Conservation (phyloP, 202 grass and related monocot genomes). For the Brachypodium distachyon region DNA sequence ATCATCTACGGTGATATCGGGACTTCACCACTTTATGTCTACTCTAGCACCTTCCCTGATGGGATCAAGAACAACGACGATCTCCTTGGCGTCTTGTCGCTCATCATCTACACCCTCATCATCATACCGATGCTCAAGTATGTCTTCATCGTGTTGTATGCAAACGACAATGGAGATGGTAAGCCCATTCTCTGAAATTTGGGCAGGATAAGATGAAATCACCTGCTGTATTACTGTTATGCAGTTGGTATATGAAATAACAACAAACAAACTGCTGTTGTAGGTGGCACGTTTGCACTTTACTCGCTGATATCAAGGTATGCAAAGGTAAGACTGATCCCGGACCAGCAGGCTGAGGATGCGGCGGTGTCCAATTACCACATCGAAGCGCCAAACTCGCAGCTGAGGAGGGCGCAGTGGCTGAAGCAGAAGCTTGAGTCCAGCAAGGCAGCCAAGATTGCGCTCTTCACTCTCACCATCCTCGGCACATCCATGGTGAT, state of each 20-base stretch:
- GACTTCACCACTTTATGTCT: constrained; percentile 71
- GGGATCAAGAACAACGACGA: constrained; percentile 55
- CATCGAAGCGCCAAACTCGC: constrained; percentile 33
- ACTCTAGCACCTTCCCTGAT: constrained; percentile 56
- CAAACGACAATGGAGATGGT: constrained; percentile 86
- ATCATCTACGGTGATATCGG: constrained; percentile 86
- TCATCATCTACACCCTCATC: constrained; percentile 68
- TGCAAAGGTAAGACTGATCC: constrained; percentile 61
- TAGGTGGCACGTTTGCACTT: constrained; percentile 81
- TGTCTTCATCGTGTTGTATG: constrained; percentile 65
- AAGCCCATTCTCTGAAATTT: neutral
- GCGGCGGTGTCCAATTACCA: constrained; percentile 63
- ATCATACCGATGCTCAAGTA: constrained; percentile 73
- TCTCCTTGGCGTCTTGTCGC: constrained; percentile 59
- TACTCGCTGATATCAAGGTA: constrained; percentile 81
- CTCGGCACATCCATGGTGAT: constrained; percentile 87
- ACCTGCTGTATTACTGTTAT: neutral
- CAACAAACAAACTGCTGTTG: neutral
- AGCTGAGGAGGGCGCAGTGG: constrained; percentile 54
- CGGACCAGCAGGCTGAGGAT: constrained; percentile 79
- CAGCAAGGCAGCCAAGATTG: constrained; percentile 35
- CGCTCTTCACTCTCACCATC: constrained; percentile 58
- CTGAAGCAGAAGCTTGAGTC: constrained; percentile 61
- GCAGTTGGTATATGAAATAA: neutral
- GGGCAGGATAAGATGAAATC: neutral